Evolutionary conservation across 352 stramenopile genomes (phyloP), one percentile per base, ranked within the genome.

Genomic region (Globisporangium nodosum): DNA sequence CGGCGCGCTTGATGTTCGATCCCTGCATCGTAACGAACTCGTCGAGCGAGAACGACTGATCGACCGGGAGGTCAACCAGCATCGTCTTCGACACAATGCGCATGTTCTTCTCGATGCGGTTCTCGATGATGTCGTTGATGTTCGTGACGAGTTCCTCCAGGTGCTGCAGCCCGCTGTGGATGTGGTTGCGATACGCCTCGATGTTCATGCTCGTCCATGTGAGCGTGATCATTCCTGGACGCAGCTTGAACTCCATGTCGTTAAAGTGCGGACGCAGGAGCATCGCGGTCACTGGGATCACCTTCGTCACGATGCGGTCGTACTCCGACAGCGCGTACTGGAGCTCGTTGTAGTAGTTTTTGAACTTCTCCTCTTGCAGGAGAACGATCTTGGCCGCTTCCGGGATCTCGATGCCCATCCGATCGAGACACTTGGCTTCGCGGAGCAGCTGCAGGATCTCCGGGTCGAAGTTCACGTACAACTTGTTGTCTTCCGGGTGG

Each of bases 181-280:
- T 94, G 61, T 98, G 93, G 55, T 90, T 90, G 30, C 97, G 97
- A 64, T 99, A 99, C 8, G 94, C 90, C 65, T 99, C 96, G 56
- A 99, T 99, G 70, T 99, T 99, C 96, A 99, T 98, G 52, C 95
- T 99, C 15, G 96, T 99, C 97, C 97, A 99, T 5, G 97, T 99
- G 5, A 99, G 75, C n/a, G 96, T 99, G 65, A 98, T 98, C 96
- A 99, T 99, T 18, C 97, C 97, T 3, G 97, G 97, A 4, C 97
- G 92, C 11, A 99, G 68, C 67, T 99, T 99, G 78, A 98, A 98
- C 71, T 99, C 96, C 93, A 99, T 98, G 72, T 99, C 97, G 60
- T 98, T 98, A 59, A 99, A 98, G 61, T 99, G 96, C 5, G 97
- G 95, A n/a, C 89, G 86, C 30, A 98, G 64, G 1, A 98, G 74